phyloP scores from a whole-genome alignment of 2,329 filamentous ascomycete species.

The Didymella keratinophila region DNA sequence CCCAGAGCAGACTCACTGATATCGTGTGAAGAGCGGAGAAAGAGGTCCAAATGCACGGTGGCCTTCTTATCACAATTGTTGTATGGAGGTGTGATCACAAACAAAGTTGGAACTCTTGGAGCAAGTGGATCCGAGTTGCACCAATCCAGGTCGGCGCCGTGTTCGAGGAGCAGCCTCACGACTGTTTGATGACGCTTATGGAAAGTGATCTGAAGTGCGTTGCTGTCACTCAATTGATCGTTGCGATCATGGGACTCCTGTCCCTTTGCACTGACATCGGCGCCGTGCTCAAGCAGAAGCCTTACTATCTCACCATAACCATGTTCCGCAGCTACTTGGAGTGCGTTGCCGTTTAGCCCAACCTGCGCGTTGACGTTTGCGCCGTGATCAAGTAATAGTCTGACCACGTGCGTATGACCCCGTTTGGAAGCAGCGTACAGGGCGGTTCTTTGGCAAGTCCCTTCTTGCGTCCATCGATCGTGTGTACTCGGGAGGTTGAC shows the following conservation, averaged over 20 bases:
- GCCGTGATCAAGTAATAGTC: neutral
- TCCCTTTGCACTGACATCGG: neutral
- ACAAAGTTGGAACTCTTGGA: constrained; percentile 42
- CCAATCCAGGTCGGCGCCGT: constrained; percentile 32
- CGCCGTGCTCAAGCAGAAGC: neutral
- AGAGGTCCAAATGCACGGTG: neutral
- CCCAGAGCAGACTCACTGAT: neutral
- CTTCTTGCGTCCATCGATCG: neutral
- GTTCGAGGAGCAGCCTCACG: neutral
- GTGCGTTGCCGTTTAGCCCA: neutral
- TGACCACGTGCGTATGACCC: neutral
- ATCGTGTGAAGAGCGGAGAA: constrained; percentile 1
- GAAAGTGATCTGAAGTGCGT: neutral
- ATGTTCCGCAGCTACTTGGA: neutral
- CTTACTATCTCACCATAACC: neutral
- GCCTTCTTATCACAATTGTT: neutral
- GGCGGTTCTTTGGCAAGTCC: neutral
- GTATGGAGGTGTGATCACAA: constrained; percentile 26
- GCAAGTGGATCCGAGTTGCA: constrained; percentile 47
- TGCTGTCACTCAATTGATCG: neutral
- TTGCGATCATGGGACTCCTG: neutral
- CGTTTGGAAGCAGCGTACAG: neutral
- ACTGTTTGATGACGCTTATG: neutral
- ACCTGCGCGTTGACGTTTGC: neutral
- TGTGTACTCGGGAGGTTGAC: neutral